phyloP scores from a whole-genome alignment of 179 eudicot genomes.

The Beta macrorhiza region DNA sequence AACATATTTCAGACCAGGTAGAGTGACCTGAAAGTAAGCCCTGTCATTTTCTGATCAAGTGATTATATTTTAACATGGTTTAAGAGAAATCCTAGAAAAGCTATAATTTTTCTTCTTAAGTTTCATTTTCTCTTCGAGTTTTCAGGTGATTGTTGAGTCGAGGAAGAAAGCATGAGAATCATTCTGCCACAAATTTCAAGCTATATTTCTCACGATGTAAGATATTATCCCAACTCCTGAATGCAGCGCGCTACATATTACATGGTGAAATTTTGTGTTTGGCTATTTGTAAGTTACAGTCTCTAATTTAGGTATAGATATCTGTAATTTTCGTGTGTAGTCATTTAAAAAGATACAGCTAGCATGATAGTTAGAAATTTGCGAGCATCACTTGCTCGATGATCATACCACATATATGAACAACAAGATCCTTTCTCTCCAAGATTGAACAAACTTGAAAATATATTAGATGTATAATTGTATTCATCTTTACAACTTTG shows the following conservation, averaged over 20 bases:
- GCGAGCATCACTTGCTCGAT: too few species aligned
- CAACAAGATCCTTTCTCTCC: too few species aligned
- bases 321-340: too few species aligned
- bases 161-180: background rate
- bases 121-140: background rate
- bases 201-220: background rate
- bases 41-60: background rate
- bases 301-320: too few species aligned
- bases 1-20: conserved; percentile 85
- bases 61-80: background rate
- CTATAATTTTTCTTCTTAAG: background rate
- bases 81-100: background rate
- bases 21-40: background rate
- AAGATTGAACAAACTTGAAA: background rate
- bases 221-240: background rate
- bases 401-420: too few species aligned
- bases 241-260: background rate
- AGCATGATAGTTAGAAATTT: too few species aligned
- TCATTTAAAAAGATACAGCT: too few species aligned
- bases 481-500: background rate
- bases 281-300: too few species aligned
- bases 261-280: background rate
- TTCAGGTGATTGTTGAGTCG: conserved; percentile 2
- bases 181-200: background rate
- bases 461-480: background rate